A percentile compares a stretch with the other conserved stretches of the same genome.
Conservation (phyloP, 768 basidiomycete genomes). For the Podaxis mareebaensis region DNA sequence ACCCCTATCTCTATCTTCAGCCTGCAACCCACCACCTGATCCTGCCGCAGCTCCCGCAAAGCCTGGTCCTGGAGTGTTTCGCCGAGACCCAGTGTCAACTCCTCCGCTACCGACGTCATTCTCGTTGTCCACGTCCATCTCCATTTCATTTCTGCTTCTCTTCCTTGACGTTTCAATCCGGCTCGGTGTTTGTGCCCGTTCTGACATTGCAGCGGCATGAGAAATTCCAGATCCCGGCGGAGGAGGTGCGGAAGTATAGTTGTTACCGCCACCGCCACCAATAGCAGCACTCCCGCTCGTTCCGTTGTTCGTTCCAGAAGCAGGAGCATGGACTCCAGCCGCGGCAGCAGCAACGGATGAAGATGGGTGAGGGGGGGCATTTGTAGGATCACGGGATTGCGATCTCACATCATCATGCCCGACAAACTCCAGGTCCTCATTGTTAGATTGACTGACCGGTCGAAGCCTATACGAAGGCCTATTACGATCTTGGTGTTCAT, state of each 20-base stretch:
- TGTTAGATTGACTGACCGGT: slow-evolving; percentile 39
- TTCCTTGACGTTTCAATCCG: slow-evolving; percentile 49
- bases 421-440: slow-evolving; percentile 52
- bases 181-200: slow-evolving; percentile 36
- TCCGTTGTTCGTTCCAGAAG: slow-evolving; percentile 22
- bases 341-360: slow-evolving; percentile 1
- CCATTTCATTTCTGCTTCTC: slow-evolving; percentile 60
- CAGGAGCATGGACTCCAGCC: slow-evolving; percentile 30
- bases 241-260: slow-evolving; percentile 19
- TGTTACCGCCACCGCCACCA: slow-evolving; percentile 33
- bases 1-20: slow-evolving; percentile 29
- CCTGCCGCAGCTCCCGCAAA: slow-evolving; percentile 25
- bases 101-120: slow-evolving; percentile 39
- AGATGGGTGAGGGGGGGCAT: not conserved
- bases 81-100: not conserved
- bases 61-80: slow-evolving; percentile 8
- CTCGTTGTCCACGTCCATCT: slow-evolving; percentile 51
- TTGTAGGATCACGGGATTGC: slow-evolving; percentile 26
- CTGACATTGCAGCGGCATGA: slow-evolving; percentile 27
- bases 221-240: slow-evolving; percentile 1
- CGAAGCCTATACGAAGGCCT: slow-evolving; percentile 52
- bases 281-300: slow-evolving; percentile 18
- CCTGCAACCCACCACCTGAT: slow-evolving; percentile 35
- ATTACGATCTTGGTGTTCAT: slow-evolving; percentile 38
- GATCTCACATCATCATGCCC: slow-evolving; percentile 53